Conservation (phyloP, 306 rosid genomes). For the Rosa multiflora region DNA sequence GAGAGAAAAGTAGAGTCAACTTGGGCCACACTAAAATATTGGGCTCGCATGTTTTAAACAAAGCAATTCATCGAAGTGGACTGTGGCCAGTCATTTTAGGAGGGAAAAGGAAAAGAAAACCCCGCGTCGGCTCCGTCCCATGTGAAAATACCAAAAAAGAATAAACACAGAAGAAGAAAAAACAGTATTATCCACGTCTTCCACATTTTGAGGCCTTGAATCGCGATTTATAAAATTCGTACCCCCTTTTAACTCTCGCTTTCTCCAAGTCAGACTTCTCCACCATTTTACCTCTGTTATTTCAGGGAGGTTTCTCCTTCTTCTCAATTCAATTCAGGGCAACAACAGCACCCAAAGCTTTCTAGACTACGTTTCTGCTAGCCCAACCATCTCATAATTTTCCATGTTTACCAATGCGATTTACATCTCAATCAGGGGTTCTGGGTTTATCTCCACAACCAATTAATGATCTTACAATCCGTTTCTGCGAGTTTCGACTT, state of each 20-base stretch:
- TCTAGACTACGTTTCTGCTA: conserved; percentile 26
- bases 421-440: conserved; percentile 13
- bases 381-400: background rate
- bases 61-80: too few species aligned
- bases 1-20: too few species aligned
- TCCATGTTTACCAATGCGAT: conserved; percentile 25
- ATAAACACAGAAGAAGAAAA: background rate
- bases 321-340: background rate
- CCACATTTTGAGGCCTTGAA: conserved; percentile 54
- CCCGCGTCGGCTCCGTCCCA: conserved; percentile 62
- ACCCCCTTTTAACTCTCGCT: background rate
- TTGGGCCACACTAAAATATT: too few species aligned
- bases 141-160: conserved; percentile 15
- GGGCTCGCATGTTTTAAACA: too few species aligned
- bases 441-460: conserved; percentile 24
- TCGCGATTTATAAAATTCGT: background rate
- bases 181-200: conserved; percentile 52
- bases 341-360: conserved; percentile 27
- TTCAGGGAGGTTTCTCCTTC: conserved; percentile 8
- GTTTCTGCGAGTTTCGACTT: conserved; percentile 42
- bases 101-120: background rate
- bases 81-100: background rate
- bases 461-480: conserved; percentile 61
- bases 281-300: background rate
- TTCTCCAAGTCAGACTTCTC: background rate